These are phyloP conservation scores for Corylus heterophylla DNA, from an alignment of 306 rosid species.

Conservation along the genomic window DNA sequence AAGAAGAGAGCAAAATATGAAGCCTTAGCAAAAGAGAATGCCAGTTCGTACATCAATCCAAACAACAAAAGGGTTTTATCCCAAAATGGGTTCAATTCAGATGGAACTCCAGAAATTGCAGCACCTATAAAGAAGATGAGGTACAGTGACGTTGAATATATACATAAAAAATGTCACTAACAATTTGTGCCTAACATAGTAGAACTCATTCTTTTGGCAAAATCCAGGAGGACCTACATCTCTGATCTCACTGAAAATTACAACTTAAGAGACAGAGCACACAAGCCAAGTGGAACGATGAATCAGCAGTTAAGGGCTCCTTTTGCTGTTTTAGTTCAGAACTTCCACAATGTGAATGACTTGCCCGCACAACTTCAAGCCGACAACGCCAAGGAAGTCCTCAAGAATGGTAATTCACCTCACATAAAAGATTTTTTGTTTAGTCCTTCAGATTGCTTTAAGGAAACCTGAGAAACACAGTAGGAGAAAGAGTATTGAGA, in stretches of 20 bases:
- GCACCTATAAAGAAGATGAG: constrained; percentile 64
- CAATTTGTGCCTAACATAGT: constrained; percentile 10
- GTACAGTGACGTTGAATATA: constrained; percentile 39
- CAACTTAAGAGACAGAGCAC: constrained; percentile 57
- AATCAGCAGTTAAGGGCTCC: constrained; percentile 74
- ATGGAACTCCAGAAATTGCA: constrained; percentile 52
- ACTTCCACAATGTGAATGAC: constrained; percentile 46
- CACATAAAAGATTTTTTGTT: constrained; percentile 12
- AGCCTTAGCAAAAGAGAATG: constrained; percentile 87
- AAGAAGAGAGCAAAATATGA: constrained; percentile 98
- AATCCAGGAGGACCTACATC: constrained; percentile 65
- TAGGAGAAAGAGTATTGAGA: constrained; percentile 13
- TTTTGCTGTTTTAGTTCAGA: constrained; percentile 78
- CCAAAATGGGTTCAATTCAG: constrained; percentile 48
- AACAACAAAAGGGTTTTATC: constrained; percentile 67
- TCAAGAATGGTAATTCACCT: constrained; percentile 51
- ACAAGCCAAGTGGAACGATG: constrained; percentile 49
- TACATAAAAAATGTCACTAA: constrained; percentile 17
- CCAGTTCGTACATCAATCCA: constrained; percentile 55
- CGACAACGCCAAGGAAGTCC: constrained; percentile 43
- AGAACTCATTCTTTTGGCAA: constrained; percentile 23
- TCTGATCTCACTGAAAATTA: constrained; percentile 54
- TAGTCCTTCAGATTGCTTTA: constrained; percentile 20
- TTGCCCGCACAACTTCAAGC: constrained; percentile 52
- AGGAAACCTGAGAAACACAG: constrained; percentile 19